Base-by-base conservation (phyloP, 2,329 filamentous ascomycete species). In the Phaeosphaeria sp. region DNA sequence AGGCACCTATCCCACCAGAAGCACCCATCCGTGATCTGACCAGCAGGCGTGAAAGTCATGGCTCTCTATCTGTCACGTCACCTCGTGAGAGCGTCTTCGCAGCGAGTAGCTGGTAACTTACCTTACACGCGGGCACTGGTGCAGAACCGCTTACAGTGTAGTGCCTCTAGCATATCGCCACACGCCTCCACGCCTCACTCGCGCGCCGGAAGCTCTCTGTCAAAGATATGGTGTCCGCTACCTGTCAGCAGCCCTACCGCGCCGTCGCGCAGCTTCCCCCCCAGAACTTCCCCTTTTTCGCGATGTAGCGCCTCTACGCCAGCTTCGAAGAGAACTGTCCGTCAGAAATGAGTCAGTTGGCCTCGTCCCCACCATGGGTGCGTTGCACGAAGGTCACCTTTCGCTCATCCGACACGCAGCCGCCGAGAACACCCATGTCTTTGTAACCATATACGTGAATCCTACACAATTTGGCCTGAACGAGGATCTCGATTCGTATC, bases 291-390 rank as follows among this genome's bases (percentile, higher is more conserved):
- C 86, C 59, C 78, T 97, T 69, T 90, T 96, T 74, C 91, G 91
- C 68, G 85, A 91, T 76, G 88, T 95, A 58, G 80, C 88, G 15
- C 82, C 87, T 11, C 81, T 97, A 51, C 90, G 92, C 41, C 78
- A 83, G 67, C 90, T 89, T 82, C 88, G 92, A 36, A 84, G 81
- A 21, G 84, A 87, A 42, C 87, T 93, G 59, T 79, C 87, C 36
- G 79, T 87, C 58, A 83, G 88, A 70, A 85, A 89, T 67, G 87
- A 89, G 56, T 89, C 88, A 46, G 88, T 99, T 56, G 92, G 90
- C 58, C 87, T 99, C 25, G 93, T 99, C 36, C 95, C 95, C 1
- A 99, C 95, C 30, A 98, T 99, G 95, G 95, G 95, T 62, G 95
- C 95, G 50, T 85, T 99, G n/a, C 95, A 99, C 78, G 86, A 88